Evolutionary conservation across 1,284 basidiomycete species (phyloP), one percentile per base, ranked within the genome.

Genomic region (Ganoderma lingzhi): DNA sequence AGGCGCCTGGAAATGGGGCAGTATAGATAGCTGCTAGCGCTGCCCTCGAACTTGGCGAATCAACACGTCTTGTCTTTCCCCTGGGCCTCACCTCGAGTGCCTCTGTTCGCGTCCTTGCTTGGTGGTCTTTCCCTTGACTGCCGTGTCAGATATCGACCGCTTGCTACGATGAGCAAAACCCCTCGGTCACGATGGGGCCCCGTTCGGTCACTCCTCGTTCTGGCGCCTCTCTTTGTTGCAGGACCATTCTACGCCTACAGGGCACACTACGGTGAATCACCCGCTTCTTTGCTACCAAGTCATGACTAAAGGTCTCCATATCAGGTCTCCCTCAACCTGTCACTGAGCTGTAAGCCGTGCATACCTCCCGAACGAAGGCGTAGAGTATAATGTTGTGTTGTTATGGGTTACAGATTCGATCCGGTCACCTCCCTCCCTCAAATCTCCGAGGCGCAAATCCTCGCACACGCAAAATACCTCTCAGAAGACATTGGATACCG

Each of bases 401-500:
- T 45, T 23, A 23, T 23, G 23, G 42, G 45, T 30, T 10, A 30
- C 71, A 91, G 90, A 60, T 80, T 83, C 65, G 77, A 93, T 78
- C 83, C 88, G 6, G 68, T 76, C 17, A 91, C 89, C 0, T 82
- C 82, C 45, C 79, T 88, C 3, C 90, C 92, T 3, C 92, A 93
- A 75, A 84, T 93, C 35, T 93, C 93, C 0, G 93, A 95, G 78
- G 76, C 85, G 0, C 85, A 85, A 32, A 91, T 94, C 58, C 85
- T 94, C 6, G 83, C 82, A 2, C 82, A 90, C 64, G 86, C 90
- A 1, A 87, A 86, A 71, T 79, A 89, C 68, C 86, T 95, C 10
- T 93, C 92, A 0, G 95, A 96, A 78, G 90, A 90, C 41, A 95
- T 97, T 69, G 97, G 97, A 4, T 99, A 92, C 82, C 88, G 97